Percentiles rank a stretch among this genome's conserved stretches.
These are phyloP conservation scores for Yamadazyma jaroonii DNA, from an alignment of 1,139 yeast genomes.

Conservation along the genomic window DNA sequence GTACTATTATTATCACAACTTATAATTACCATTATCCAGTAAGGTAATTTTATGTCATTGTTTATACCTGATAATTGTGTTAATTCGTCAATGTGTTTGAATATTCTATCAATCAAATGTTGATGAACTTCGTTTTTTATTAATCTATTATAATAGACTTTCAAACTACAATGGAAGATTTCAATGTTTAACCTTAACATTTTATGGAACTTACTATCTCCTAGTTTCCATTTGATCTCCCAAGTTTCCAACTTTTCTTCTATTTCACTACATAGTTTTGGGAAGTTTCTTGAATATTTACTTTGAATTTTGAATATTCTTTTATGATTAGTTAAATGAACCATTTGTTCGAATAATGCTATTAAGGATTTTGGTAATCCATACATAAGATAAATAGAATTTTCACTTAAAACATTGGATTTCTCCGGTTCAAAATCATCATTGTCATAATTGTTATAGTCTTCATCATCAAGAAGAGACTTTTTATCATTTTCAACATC, in stretches of 20 bases:
- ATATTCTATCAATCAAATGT: conserved; percentile 27
- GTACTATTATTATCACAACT: conserved; percentile 31
- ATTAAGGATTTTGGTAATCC: conserved; percentile 49
- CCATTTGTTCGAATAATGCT: conserved; percentile 42
- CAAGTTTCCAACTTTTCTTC: conserved; percentile 49
- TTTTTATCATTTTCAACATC: not conserved
- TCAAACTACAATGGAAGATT: conserved; percentile 42
- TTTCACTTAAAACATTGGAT: conserved; percentile 11
- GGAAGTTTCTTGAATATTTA: conserved; percentile 53
- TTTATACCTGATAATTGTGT: not conserved
- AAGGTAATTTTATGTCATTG: conserved; percentile 15
- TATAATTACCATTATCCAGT: conserved; percentile 49
- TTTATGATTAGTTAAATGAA: conserved; percentile 52
- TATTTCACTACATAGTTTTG: conserved; percentile 51
- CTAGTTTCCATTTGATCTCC: conserved; percentile 41
- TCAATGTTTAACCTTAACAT: conserved; percentile 34
- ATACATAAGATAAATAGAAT: conserved; percentile 38
- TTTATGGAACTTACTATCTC: conserved; percentile 31
- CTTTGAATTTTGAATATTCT: conserved; percentile 43
- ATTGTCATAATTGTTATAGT: conserved; percentile 13
- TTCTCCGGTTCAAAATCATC: conserved; percentile 8
- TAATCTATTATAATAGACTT: conserved; percentile 44
- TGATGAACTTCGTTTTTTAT: conserved; percentile 40
- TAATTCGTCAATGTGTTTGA: conserved; percentile 26
- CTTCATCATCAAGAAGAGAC: conserved; percentile 9